Evolutionary conservation across 2,329 filamentous ascomycete species (phyloP).

Genomic region (Trichoderma sp.): DNA sequence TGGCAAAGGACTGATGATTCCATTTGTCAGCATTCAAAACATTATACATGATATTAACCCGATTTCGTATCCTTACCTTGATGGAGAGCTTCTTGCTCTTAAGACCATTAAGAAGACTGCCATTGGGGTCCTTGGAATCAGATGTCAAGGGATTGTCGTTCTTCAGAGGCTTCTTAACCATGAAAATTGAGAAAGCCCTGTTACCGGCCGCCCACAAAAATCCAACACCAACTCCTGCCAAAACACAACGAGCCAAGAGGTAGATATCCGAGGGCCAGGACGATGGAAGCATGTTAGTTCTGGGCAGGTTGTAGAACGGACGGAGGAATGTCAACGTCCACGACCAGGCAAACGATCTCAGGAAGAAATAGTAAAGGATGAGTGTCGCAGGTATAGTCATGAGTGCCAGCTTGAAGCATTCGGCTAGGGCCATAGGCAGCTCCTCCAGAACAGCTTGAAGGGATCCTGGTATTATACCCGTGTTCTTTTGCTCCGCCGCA

Average conservation of each 20-base stretch:
- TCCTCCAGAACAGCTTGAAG: slow-evolving; percentile 40
- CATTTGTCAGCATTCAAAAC: neutral
- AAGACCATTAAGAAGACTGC: slow-evolving; percentile 80
- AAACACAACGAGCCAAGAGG: slow-evolving; percentile 57
- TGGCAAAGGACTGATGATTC: slow-evolving; percentile 68
- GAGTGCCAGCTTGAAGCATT: slow-evolving; percentile 43
- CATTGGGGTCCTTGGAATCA: slow-evolving; percentile 88
- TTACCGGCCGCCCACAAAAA: slow-evolving; percentile 78
- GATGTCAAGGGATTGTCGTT: slow-evolving; percentile 79
- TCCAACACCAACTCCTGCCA: slow-evolving; percentile 66
- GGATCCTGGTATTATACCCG: slow-evolving; percentile 32
- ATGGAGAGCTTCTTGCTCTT: slow-evolving; percentile 80
- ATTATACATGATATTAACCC: neutral
- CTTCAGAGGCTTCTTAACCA: slow-evolving; percentile 80
- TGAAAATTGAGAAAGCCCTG: slow-evolving; percentile 74
- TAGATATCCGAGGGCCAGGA: slow-evolving; percentile 59
- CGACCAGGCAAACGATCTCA: slow-evolving; percentile 67
- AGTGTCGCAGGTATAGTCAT: slow-evolving; percentile 48
- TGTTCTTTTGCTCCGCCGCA: slow-evolving; percentile 27
- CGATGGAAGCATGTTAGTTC: slow-evolving; percentile 63
- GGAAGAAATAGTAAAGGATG: slow-evolving; percentile 61
- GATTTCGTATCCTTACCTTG: slow-evolving; percentile 54
- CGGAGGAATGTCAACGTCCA: slow-evolving; percentile 70
- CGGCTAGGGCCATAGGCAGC: slow-evolving; percentile 43
- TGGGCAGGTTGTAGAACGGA: slow-evolving; percentile 73